These are phyloP conservation scores for Mitragyna speciosa DNA, from an alignment of 257 asterid genomes.

Conservation along the genomic window DNA sequence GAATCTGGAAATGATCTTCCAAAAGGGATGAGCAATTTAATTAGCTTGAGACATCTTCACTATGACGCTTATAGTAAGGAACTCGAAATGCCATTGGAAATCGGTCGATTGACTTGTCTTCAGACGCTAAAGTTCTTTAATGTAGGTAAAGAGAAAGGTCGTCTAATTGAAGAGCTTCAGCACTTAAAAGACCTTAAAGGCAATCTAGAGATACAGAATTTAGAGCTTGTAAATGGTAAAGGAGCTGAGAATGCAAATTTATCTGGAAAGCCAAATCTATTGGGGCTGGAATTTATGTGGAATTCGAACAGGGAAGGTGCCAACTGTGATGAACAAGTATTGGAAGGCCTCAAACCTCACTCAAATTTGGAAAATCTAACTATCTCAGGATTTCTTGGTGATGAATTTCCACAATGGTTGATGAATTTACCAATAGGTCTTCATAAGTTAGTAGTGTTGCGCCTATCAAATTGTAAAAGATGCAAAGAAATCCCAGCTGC, in stretches of 20 bases:
- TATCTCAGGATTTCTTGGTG: too few species aligned
- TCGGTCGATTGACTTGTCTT: slow-evolving; percentile 32
- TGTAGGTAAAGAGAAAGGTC: slow-evolving; percentile 23
- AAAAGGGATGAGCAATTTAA: slow-evolving; percentile 4
- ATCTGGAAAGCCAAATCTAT: slow-evolving; percentile 9
- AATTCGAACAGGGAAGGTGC: background rate
- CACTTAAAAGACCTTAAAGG: slow-evolving; percentile 25
- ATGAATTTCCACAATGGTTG: slow-evolving; percentile 16
- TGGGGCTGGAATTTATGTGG: slow-evolving; percentile 13
- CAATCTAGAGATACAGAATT: background rate
- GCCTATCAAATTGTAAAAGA: background rate
- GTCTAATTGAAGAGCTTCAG: slow-evolving; percentile 29
- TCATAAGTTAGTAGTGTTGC: background rate
- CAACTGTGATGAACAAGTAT: slow-evolving; percentile 22
- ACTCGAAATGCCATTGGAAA: slow-evolving; percentile 1
- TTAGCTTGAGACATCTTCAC: slow-evolving; percentile 32
- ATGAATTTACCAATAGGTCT: slow-evolving; percentile 4
- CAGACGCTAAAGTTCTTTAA: slow-evolving; percentile 2
- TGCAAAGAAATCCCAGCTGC: slow-evolving; percentile 25
- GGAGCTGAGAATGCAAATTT: slow-evolving; percentile 17
- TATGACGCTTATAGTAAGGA: background rate
- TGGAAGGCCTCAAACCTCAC: slow-evolving; percentile 39
- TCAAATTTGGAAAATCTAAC: slow-evolving; percentile 21
- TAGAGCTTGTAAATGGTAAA: slow-evolving; percentile 12
- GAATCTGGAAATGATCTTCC: slow-evolving; percentile 29